A percentile compares a stretch with the other conserved stretches of the same genome.
Evolutionary conservation across 2,329 filamentous ascomycete species (phyloP).

Genomic region (Beauveria bassiana): DNA sequence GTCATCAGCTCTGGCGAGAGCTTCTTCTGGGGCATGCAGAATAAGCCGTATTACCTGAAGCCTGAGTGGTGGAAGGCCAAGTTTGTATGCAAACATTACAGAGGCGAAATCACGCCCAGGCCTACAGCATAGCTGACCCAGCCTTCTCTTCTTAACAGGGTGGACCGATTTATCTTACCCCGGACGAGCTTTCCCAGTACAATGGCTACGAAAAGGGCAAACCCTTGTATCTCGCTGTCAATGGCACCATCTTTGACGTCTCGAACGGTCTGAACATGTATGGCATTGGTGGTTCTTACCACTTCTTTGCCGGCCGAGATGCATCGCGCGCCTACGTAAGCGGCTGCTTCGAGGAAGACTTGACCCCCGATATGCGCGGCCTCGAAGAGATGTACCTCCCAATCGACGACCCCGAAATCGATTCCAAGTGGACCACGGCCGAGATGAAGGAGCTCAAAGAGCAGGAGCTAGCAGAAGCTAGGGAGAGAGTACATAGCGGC

Average conservation of each 20-base stretch:
- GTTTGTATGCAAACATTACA: slow-evolving; percentile 40
- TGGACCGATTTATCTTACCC: slow-evolving; percentile 63
- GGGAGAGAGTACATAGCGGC: slow-evolving; percentile 54
- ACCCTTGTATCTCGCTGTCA: slow-evolving; percentile 86
- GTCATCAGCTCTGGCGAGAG: slow-evolving; percentile 65
- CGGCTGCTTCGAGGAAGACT: slow-evolving; percentile 82
- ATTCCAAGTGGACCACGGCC: slow-evolving; percentile 47
- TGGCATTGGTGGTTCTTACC: slow-evolving; percentile 79
- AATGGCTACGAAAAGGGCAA: slow-evolving; percentile 67
- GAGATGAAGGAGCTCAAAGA: slow-evolving; percentile 47
- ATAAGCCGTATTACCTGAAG: slow-evolving; percentile 55
- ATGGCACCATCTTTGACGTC: slow-evolving; percentile 81
- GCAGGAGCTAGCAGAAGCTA: slow-evolving; percentile 58
- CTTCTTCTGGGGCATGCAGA: slow-evolving; percentile 56
- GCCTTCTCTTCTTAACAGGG: slow-evolving; percentile 26
- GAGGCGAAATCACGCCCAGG: neutral
- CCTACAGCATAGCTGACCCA: slow-evolving; percentile 4
- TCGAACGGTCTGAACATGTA: slow-evolving; percentile 61
- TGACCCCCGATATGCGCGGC: slow-evolving; percentile 75
- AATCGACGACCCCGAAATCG: slow-evolving; percentile 53
- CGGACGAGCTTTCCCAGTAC: slow-evolving; percentile 63
- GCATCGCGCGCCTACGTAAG: slow-evolving; percentile 86
- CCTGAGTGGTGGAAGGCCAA: slow-evolving; percentile 50
- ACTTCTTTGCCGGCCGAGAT: slow-evolving; percentile 79
- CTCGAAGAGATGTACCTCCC: slow-evolving; percentile 79